Conservation (phyloP, 2,329 filamentous ascomycete species). For the Huntiella moniliformis region DNA sequence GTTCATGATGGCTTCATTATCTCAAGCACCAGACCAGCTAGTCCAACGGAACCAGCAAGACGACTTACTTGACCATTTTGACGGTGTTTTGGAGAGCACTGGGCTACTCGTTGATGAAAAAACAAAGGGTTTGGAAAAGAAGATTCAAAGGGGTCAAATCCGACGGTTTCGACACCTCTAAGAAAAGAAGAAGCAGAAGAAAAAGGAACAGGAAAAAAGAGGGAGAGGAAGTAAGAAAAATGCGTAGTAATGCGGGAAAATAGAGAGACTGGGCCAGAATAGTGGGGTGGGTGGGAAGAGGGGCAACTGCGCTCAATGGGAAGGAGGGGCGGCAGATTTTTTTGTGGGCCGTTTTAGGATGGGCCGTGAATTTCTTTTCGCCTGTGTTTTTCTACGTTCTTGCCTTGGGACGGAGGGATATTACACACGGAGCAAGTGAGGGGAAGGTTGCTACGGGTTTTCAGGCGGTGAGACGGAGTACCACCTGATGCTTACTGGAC, state of each 20-base stretch:
- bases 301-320: conserved; percentile 9
- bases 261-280: conserved; percentile 6
- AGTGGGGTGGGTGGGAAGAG: conserved; percentile 9
- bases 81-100: conserved; percentile 43
- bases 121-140: conserved; percentile 15
- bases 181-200: conserved; percentile 7
- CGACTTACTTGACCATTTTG: conserved; percentile 99
- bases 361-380: background rate
- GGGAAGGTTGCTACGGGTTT: too few relatives aligned
- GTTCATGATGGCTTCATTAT: background rate
- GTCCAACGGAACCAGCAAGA: background rate
- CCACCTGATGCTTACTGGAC: too few relatives aligned
- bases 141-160: conserved; percentile 10
- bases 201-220: conserved; percentile 8
- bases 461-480: too few relatives aligned
- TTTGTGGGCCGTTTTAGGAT: conserved; percentile 2
- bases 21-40: too few relatives aligned
- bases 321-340: conserved; percentile 11
- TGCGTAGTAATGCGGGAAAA: conserved; percentile 4
- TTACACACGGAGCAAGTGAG: too few relatives aligned
- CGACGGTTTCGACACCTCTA: conserved; percentile 11
- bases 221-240: background rate
- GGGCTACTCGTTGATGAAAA: conserved; percentile 15
- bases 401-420: too few relatives aligned
- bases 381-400: background rate